Conservation (phyloP, 208 protist genomes). For the Wallacemonas rigidus region DNA sequence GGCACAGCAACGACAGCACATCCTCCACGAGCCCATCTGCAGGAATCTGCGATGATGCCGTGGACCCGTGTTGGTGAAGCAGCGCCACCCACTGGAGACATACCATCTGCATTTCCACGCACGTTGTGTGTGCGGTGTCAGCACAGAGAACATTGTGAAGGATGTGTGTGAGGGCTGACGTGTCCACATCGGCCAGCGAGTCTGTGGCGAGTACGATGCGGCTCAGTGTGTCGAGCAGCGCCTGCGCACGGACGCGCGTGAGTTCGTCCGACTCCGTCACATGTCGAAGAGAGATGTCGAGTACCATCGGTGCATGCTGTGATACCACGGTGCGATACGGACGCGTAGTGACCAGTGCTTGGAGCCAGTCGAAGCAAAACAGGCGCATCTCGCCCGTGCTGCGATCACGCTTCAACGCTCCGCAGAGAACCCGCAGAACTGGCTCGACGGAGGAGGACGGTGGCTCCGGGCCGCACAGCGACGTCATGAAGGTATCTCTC, state of each 20-base stretch:
- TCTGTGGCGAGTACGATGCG: not conserved
- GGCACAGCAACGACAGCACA: not conserved
- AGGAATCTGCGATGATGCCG: not conserved
- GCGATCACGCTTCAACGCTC: not conserved
- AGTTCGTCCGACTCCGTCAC: not conserved
- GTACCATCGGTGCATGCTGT: not conserved
- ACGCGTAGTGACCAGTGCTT: not conserved
- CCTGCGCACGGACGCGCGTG: not conserved
- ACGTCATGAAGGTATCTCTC: not conserved
- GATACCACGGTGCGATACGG: not conserved
- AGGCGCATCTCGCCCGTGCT: not conserved
- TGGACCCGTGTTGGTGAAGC: not conserved
- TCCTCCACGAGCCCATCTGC: not conserved
- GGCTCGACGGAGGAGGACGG: not conserved
- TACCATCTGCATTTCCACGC: not conserved
- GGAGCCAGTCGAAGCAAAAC: conserved; percentile 8
- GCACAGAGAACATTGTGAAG: not conserved
- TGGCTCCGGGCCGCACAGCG: not conserved
- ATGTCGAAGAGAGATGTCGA: not conserved
- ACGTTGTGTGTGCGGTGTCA: not conserved
- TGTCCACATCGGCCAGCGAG: not conserved
- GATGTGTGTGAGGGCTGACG: not conserved
- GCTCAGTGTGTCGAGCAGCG: conserved; percentile 1
- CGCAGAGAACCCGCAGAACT: not conserved
- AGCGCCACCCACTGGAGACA: conserved; percentile 6